These are phyloP conservation scores for Tetraselmis striata DNA, from an alignment of 139 green algal species.

Conservation along the genomic window DNA sequence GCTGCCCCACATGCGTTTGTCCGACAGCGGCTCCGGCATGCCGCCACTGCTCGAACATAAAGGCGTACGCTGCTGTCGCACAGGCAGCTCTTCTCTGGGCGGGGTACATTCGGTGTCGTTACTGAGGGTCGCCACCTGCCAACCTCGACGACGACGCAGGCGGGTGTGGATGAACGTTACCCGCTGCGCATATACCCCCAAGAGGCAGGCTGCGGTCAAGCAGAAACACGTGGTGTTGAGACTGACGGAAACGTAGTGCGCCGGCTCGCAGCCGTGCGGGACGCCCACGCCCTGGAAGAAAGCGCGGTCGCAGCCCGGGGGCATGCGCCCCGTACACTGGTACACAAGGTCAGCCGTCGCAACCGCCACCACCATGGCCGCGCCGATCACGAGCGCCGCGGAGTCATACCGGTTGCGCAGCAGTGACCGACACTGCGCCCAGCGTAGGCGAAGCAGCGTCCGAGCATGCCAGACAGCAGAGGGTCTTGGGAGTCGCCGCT, in stretches of 20 bases:
- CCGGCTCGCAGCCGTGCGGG: not conserved
- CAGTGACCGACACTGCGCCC: not conserved
- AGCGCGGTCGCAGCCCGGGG: not conserved
- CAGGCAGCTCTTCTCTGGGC: not conserved
- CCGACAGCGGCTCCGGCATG: not conserved
- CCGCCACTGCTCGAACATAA: no score
- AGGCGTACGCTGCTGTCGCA: no score
- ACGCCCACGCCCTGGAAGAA: not conserved
- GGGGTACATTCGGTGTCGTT: no score
- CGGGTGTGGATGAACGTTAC: not conserved
- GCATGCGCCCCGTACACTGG: not conserved
- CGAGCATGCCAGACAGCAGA: not conserved
- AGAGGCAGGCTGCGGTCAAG: not conserved
- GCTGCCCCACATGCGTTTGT: not conserved
- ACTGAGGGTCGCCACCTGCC: not conserved
- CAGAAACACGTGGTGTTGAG: not conserved
- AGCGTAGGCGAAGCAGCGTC: not conserved
- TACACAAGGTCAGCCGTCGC: not conserved
- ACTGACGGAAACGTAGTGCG: not conserved
- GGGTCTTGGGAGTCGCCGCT: no score
- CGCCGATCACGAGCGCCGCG: not conserved
- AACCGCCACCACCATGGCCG: not conserved
- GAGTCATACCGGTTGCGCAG: not conserved
- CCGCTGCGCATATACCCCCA: not conserved
- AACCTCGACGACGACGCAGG: not conserved